Conservation (phyloP, 2,329 filamentous ascomycete species). For the Sclerotinia nivalis region DNA sequence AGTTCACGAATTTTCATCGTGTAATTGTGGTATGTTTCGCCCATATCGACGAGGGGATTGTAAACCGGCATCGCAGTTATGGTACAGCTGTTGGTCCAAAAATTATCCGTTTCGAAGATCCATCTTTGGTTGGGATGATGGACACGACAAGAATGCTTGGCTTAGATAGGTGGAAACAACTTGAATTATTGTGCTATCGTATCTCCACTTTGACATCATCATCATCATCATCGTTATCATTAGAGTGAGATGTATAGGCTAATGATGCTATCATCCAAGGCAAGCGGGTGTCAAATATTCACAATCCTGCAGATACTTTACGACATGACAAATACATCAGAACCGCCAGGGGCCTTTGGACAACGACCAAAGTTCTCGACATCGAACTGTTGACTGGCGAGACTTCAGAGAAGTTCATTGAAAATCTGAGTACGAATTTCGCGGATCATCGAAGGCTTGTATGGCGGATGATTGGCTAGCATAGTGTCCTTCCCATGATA, state of each 20-base stretch:
- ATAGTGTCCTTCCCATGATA: not conserved
- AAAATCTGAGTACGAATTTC: not conserved
- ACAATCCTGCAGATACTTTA: not conserved
- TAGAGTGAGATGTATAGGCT: slow-evolving; percentile 14
- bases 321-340: slow-evolving; percentile 11
- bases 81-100: slow-evolving; percentile 14
- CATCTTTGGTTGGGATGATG: slow-evolving; percentile 41
- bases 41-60: not conserved
- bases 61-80: slow-evolving; percentile 16
- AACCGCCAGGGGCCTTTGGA: slow-evolving; percentile 8
- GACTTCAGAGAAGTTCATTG: not conserved
- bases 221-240: not conserved
- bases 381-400: slow-evolving; percentile 2
- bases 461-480: slow-evolving; percentile 18
- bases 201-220: not conserved
- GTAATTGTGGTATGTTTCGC: not conserved
- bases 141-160: slow-evolving; percentile 47
- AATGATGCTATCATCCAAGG: not conserved
- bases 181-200: not conserved
- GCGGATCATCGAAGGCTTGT: not conserved
- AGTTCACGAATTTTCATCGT: slow-evolving; percentile 3
- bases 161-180: not conserved
- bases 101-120: slow-evolving; percentile 44
- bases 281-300: not conserved
- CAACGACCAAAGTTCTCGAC: slow-evolving; percentile 2